These are phyloP conservation scores for Aspergillus sp. DNA, from an alignment of 2,329 filamentous ascomycete genomes.

Conservation along the genomic window DNA sequence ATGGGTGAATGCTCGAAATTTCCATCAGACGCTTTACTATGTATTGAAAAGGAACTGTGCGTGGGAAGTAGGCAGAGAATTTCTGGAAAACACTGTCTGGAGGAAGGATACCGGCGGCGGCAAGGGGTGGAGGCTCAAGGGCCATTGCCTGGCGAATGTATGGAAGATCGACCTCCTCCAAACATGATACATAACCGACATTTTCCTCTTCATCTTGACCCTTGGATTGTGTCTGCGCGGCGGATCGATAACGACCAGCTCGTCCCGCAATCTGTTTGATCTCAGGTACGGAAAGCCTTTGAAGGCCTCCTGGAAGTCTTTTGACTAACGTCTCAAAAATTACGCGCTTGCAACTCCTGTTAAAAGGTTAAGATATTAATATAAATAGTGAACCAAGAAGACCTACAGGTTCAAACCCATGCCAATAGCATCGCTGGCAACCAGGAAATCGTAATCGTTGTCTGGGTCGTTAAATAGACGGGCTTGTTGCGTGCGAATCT, in stretches of 20 bases:
- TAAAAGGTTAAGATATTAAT: conserved; percentile 8
- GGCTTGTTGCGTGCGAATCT: conserved; percentile 88
- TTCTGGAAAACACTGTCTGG: conserved; percentile 66
- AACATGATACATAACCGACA: conserved; percentile 71
- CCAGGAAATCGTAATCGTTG: conserved; percentile 92
- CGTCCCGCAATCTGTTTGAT: conserved; percentile 93
- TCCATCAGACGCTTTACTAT: conserved; percentile 72
- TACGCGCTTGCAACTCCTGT: conserved; percentile 73
- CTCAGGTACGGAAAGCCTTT: conserved; percentile 65
- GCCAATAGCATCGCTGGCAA: conserved; percentile 91
- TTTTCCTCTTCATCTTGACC: conserved; percentile 23
- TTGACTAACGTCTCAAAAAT: conserved; percentile 79
- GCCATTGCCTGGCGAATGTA: conserved; percentile 60
- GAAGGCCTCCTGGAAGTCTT: conserved; percentile 56
- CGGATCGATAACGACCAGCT: conserved; percentile 79
- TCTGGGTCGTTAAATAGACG: conserved; percentile 89
- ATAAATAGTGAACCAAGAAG: neutral
- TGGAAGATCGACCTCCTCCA: conserved; percentile 65
- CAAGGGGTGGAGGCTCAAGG: conserved; percentile 60
- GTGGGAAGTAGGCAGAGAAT: conserved; percentile 78
- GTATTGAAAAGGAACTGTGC: conserved; percentile 75
- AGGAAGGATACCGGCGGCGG: conserved; percentile 68
- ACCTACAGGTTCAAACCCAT: conserved; percentile 90
- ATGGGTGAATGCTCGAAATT: conserved; percentile 57
- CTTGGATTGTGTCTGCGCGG: conserved; percentile 47